phyloP scores from a whole-genome alignment of 2,329 filamentous ascomycete species.

The Cercospora berteroae region DNA sequence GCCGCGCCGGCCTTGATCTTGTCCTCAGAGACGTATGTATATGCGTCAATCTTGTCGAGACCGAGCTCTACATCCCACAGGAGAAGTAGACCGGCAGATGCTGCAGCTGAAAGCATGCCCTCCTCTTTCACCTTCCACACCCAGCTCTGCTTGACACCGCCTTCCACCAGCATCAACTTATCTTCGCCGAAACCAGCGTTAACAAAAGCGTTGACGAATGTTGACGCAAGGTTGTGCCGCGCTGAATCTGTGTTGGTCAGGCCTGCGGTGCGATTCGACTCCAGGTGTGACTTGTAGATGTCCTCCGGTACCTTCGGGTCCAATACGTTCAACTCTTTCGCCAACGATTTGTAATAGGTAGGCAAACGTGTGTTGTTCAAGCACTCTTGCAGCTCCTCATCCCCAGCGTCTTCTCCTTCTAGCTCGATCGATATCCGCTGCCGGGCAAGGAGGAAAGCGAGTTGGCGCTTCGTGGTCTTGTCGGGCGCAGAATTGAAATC shows the following conservation, averaged over 20 bases:
- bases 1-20: constrained; percentile 88
- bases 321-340: constrained; percentile 92
- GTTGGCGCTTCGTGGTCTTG: constrained; percentile 81
- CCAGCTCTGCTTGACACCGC: constrained; percentile 81
- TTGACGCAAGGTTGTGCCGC: constrained; percentile 89
- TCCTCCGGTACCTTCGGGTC: constrained; percentile 97
- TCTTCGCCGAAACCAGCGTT: constrained; percentile 95
- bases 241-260: constrained; percentile 95
- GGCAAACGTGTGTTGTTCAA: constrained; percentile 83
- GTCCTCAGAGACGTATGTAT: constrained; percentile 78
- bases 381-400: constrained; percentile 74
- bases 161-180: constrained; percentile 94
- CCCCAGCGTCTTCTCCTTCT: constrained; percentile 64
- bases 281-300: constrained; percentile 98
- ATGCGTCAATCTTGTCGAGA: constrained; percentile 90
- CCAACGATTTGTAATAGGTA: constrained; percentile 89
- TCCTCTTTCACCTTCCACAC: constrained; percentile 99
- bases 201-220: constrained; percentile 94
- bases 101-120: constrained; percentile 94
- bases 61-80: constrained; percentile 93
- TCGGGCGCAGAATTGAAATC: constrained; percentile 81
- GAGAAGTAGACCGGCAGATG: constrained; percentile 85
- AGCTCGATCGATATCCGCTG: constrained; percentile 83
- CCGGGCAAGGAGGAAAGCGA: constrained; percentile 87
- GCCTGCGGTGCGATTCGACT: constrained; percentile 88